These are phyloP conservation scores for Fusarium verrucosum DNA, from an alignment of 2,329 filamentous ascomycete genomes.

Conservation along the genomic window DNA sequence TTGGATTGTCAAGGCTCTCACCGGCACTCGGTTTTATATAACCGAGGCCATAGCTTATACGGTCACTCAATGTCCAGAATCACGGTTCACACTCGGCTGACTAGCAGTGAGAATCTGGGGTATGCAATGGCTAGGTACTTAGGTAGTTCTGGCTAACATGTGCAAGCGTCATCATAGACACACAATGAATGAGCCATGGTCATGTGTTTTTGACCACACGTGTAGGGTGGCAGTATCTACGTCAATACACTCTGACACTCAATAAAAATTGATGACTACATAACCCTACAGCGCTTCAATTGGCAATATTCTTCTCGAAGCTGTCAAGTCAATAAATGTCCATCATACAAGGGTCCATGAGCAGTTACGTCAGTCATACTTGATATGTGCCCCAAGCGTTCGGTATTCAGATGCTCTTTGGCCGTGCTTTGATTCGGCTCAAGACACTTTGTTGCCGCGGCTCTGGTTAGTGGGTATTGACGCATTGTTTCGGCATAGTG, in stretches of 20 bases:
- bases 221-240: background rate
- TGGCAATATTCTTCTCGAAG: background rate
- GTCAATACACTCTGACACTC: background rate
- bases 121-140: conserved; percentile 17
- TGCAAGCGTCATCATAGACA: conserved; percentile 26
- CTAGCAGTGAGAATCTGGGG: conserved; percentile 25
- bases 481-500: conserved; percentile 43
- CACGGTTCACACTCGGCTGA: conserved; percentile 33
- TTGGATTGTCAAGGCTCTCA: conserved; percentile 1
- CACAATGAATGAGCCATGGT: background rate
- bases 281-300: background rate
- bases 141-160: conserved; percentile 29
- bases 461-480: conserved; percentile 26
- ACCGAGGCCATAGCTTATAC: conserved; percentile 33
- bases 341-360: conserved; percentile 3
- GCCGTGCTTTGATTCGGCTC: conserved; percentile 40
- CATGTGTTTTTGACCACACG: background rate
- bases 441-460: conserved; percentile 28
- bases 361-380: conserved; percentile 36
- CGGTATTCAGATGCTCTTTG: conserved; percentile 29
- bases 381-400: conserved; percentile 25
- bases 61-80: conserved; percentile 7
- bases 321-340: background rate
- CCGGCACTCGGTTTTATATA: conserved; percentile 41
- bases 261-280: background rate